These are phyloP conservation scores for Musa beccarii DNA, from an alignment of 176 grass and related monocot species.

Conservation along the genomic window DNA sequence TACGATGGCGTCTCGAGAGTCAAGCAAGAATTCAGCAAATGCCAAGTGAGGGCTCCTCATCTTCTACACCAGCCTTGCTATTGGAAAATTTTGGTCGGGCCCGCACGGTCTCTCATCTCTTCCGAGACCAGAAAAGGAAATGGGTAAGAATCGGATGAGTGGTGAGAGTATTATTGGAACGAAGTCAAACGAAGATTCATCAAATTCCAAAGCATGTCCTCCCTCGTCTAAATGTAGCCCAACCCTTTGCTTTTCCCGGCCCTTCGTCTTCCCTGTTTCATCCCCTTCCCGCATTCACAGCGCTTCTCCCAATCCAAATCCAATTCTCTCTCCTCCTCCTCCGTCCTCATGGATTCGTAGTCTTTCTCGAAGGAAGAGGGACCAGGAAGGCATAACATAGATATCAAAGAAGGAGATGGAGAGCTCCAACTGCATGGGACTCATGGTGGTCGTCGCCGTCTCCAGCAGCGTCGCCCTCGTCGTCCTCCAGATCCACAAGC, in stretches of 20 bases:
- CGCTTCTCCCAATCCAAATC: neutral
- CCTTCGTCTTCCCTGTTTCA: neutral
- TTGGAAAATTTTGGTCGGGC: too few species aligned
- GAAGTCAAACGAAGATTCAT: neutral
- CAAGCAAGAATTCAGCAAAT: too few species aligned
- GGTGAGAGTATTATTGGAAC: neutral
- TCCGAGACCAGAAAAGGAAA: too few species aligned
- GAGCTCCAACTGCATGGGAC: slow-evolving; percentile 25
- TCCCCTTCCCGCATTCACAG: neutral
- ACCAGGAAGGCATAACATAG: neutral
- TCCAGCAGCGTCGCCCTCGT: slow-evolving; percentile 47
- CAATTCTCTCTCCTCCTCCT: neutral
- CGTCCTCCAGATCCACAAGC: slow-evolving; percentile 39
- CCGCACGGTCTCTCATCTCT: too few species aligned
- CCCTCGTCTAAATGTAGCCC: neutral
- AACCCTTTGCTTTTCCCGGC: neutral
- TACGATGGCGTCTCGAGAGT: too few species aligned
- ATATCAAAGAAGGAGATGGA: slow-evolving; percentile 3
- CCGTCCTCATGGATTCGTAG: neutral
- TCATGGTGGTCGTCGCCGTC: slow-evolving; percentile 41
- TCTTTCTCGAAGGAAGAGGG: neutral
- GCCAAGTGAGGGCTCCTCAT: too few species aligned
- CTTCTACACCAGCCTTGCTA: too few species aligned
- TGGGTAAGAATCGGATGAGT: too few species aligned
- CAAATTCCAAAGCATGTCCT: neutral